Base-by-base conservation (phyloP, 2,329 filamentous ascomycete species). In the Talaromyces sp. region DNA sequence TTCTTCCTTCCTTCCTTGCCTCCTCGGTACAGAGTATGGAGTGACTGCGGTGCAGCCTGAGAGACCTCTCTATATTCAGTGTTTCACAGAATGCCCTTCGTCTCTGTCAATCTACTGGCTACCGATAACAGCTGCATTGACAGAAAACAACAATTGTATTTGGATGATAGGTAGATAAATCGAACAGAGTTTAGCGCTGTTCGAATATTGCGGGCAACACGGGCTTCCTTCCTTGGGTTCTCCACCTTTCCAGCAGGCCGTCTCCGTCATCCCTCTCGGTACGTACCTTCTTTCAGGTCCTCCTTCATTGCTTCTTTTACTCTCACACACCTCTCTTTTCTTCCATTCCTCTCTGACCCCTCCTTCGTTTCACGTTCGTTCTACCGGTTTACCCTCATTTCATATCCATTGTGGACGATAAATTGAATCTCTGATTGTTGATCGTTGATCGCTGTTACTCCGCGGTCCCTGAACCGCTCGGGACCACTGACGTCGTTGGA, bases 401-500 rank as follows among this genome's bases (percentile, higher is more conserved):
- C 27, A 4, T n/a, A 9, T 52, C 2, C 9, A n/a, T 33, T 19
- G 10, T 45, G 11, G 11, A 45, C 14, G 19, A 13, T 13, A 58
- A 11, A 2, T 39, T 39, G 14, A 3, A 3, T 24, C 4, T 22
- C 45, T 47, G 41, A 24, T 27, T 41, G 49, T 37, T 24, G 37
- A 63, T 33, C 45, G 50, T 50, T 56, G 27, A 47, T 57, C 43
- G 24, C 45, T 49, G 10, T 19, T 49, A 19, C 41, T 39, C 35
- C 35, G 47, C 60, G 60, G 60, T 62, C 45, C 31, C 31, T 50
- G 31, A 45, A 35, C 60, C 47, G 60, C 47, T 35, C 59, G 59
- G 47, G 59, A 22, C 59, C 59, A 52, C 45, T 52, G 60, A 62
- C 60, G 60, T 62, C 47, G 47, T 31, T 54, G 50, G 35, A 16